Base-by-base conservation (phyloP, 2,329 filamentous ascomycete species). In the Colletotrichum sp. region DNA sequence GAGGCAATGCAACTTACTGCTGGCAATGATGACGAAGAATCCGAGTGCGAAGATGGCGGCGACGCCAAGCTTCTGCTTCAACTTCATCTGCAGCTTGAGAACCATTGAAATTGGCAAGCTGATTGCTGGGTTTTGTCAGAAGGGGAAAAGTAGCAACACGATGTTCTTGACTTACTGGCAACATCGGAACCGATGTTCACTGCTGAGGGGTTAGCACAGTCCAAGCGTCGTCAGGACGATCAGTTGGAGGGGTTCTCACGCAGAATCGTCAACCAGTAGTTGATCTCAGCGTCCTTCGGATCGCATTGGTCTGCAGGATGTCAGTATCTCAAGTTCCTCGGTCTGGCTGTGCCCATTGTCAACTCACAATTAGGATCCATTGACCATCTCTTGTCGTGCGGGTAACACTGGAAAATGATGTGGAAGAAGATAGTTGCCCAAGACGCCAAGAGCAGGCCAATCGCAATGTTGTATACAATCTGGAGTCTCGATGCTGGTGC, bases 381-480 rank as follows among this genome's bases (percentile, higher is more conserved):
- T 26, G 79, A 85, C 81, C 81, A 82, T 67, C 81, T 67, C 69
- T 82, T 82, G 26, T 82, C 77, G 21, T 82, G 80, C 0, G 84
- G 84, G 52, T 79, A 85, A 68, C 84, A 86, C 65, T 85, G 82
- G 70, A 86, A 85, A 15, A 86, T 78, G 59, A 85, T 85, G 74
- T 86, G 77, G 70, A 85, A 85, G 72, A 85, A 84, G 30, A 86
- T 84, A 15, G 81, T 71, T 1, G 81, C 75, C 78, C 80, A 86
- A 0, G 81, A 82, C 2, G 79, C 77, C 0, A 68, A 78, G 34
- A 86, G 67, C 5, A 83, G 76, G 3, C 79, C 82, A 2, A 86
- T 79, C 0, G 83, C 78, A 30, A 83, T 64, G 39, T 85, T 86
- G 79, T 86, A 86, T 1, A 86, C 77, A 7, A 79, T 79, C 67